phyloP scores from a whole-genome alignment of 805 yeast species.

The Candida tibetensis region DNA sequence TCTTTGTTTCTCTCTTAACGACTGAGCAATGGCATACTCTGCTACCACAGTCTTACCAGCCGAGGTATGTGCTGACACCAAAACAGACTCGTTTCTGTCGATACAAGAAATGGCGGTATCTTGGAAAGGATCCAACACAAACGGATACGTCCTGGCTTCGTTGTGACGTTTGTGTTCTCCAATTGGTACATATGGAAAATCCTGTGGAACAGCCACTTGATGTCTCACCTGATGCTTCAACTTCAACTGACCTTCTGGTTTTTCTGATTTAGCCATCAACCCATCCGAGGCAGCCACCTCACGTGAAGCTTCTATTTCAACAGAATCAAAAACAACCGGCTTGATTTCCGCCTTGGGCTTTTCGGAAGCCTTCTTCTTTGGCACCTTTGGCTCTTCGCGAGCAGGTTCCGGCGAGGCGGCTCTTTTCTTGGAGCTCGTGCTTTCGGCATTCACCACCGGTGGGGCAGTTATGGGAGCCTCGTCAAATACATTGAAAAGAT shows the following conservation, averaged over 20 bases:
- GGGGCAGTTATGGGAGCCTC: conserved; percentile 48
- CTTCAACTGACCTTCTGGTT: conserved; percentile 49
- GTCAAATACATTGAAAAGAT: conserved; percentile 60
- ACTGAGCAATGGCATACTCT: conserved; percentile 94
- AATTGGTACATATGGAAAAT: conserved; percentile 83
- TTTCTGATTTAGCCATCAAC: conserved; percentile 38
- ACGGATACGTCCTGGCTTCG: conserved; percentile 90
- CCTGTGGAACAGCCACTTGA: conserved; percentile 95
- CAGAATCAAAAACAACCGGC: conserved; percentile 81
- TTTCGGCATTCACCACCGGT: conserved; percentile 19
- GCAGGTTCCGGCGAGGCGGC: conserved; percentile 16
- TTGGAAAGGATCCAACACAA: conserved; percentile 94
- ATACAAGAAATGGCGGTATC: conserved; percentile 95
- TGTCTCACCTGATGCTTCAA: conserved; percentile 93
- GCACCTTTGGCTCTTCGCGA: conserved; percentile 10
- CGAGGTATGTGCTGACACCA: conserved; percentile 96
- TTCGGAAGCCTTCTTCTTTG: conserved; percentile 12
- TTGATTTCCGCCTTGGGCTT: conserved; percentile 44
- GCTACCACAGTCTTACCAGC: conserved; percentile 98
- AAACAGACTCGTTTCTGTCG: conserved; percentile 88
- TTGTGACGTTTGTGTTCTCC: conserved; percentile 74
- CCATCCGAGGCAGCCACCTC: conserved; percentile 85
- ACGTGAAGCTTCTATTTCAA: conserved; percentile 85
- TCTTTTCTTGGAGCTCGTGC: conserved; percentile 17
- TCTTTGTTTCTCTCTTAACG: conserved; percentile 86